Evolutionary conservation across 345 rosid species (phyloP).

Genomic region (Boechera retrofracta): DNA sequence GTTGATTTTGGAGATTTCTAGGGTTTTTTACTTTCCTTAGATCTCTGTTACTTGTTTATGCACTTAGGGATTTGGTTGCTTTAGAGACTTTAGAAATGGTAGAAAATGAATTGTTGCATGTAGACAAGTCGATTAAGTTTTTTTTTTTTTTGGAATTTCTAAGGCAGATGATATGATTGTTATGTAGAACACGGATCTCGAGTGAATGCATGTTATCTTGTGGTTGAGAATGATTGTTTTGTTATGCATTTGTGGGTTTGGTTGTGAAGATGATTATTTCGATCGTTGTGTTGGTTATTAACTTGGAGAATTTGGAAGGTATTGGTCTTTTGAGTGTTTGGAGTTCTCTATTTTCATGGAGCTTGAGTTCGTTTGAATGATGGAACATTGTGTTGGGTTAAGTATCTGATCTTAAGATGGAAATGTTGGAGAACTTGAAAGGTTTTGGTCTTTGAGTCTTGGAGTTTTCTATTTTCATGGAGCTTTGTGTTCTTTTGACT

Average conservation of each 20-base stretch:
- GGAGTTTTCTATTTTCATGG: background rate
- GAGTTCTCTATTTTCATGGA: background rate
- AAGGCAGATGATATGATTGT: background rate
- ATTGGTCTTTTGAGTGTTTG: background rate
- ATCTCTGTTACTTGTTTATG: background rate
- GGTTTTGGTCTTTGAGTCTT: background rate
- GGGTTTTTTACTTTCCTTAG: background rate
- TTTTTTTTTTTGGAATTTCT: background rate
- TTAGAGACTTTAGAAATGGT: background rate
- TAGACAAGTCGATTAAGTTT: background rate
- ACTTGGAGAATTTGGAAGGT: too few species aligned
- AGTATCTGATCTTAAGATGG: background rate
- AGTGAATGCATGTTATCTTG: background rate
- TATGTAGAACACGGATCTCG: background rate
- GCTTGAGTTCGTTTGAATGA: background rate
- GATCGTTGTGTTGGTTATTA: too few species aligned
- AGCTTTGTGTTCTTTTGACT: background rate
- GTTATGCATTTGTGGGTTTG: background rate
- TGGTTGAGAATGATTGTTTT: background rate
- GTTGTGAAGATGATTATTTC: background rate
- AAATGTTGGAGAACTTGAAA: background rate
- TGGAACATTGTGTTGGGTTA: background rate
- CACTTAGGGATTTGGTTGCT: background rate
- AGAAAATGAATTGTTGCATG: constrained; percentile 2
- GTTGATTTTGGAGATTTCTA: background rate